Base-by-base conservation (phyloP, 768 basidiomycete genomes). In the Boletus vinaceobasis region DNA sequence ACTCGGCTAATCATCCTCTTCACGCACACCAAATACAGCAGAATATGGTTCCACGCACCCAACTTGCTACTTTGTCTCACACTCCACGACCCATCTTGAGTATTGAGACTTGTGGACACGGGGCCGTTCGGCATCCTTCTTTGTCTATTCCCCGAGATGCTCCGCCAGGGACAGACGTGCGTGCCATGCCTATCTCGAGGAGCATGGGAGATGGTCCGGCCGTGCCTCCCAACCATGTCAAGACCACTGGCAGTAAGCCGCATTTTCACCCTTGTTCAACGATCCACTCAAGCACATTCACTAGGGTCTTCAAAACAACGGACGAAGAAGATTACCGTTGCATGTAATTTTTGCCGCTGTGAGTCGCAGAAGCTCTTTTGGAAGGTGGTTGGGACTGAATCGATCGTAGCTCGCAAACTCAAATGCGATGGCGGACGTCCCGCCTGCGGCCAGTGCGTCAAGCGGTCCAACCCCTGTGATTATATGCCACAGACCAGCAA, bases 331-430 rank as follows among this genome's bases (percentile, higher is more conserved):
- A 92, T 92, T 50, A 90, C 87, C 21, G 89, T 92, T 43, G 90
- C 90, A 37, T 93, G 90, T 75, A 91, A 93, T 71, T 93, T 93
- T 70, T 93, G 90, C 75, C 86, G 90, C 58, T 91, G 90, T 91
- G 70, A 74, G 88, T 79, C 43, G 39, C 52, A 50, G 53, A 50
- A 44, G 36, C 32, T 52, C 58, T 57, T 63, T 21, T 37, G 39
- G 27, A 49, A 57, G 53, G 26, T 52, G 43, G 50, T 38, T 45
- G 50, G 52, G 47, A 62, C 60, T 64, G 50, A 64, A 64, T 37
- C 50, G 56, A 59, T 60, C 48, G 43, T 56, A 92, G 90, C 90
- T 47, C 84, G 90, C 56, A 93, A 93, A 74, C 78, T 93, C 40
- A 92, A 92, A 75, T 93, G 90, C 69, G 90, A 93, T 63, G 90